Conservation (phyloP, 2,329 filamentous ascomycete genomes). For the Fusarium ramigenum region DNA sequence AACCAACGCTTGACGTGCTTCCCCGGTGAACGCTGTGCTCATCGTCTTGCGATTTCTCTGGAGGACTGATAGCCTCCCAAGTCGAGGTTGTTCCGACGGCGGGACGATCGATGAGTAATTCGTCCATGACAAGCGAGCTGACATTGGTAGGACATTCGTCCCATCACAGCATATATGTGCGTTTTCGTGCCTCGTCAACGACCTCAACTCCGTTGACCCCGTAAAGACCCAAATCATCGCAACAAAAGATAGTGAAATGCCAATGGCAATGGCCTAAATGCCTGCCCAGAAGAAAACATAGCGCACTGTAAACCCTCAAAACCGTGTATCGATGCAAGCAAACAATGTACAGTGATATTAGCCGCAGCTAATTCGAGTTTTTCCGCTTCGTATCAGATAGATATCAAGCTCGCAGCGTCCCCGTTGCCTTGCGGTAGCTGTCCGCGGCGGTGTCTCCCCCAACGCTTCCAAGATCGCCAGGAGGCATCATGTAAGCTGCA, state of each 20-base stretch:
- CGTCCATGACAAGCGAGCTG: constrained; percentile 13
- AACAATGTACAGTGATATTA: background rate
- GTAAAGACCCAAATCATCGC: background rate
- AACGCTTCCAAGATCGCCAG: constrained; percentile 21
- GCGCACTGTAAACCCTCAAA: constrained; percentile 5
- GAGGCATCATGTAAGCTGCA: constrained; percentile 33
- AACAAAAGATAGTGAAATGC: background rate
- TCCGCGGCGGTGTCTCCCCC: constrained; percentile 9
- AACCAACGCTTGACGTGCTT: constrained; percentile 33
- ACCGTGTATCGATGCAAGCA: constrained; percentile 1
- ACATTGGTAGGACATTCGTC: background rate
- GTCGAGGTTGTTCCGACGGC: constrained; percentile 8
- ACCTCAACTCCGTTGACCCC: background rate
- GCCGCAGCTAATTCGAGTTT: background rate
- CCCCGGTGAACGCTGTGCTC: constrained; percentile 31
- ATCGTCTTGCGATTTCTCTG: background rate
- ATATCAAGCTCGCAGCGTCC: constrained; percentile 21
- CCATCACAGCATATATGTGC: background rate
- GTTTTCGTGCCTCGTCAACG: constrained; percentile 10
- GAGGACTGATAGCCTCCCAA: background rate
- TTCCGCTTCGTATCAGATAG: background rate
- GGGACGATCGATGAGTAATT: constrained; percentile 15
- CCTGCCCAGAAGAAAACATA: background rate
- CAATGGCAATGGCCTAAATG: background rate
- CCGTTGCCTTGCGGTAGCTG: constrained; percentile 35